Base-by-base conservation (phyloP, 805 yeast genomes). In the Metschnikowia matae region DNA sequence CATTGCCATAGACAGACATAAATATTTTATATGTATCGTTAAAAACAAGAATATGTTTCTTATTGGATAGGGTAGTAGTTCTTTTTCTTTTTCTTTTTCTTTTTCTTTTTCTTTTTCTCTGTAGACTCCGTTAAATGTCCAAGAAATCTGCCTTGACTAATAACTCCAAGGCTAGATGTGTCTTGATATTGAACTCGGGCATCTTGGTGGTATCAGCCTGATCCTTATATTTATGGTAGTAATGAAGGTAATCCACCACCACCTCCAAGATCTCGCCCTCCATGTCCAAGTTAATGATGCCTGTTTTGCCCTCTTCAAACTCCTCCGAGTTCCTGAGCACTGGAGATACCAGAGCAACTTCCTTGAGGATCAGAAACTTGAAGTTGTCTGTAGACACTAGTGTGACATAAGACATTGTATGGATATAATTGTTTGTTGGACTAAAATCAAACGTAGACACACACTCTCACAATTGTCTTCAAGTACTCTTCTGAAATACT, bases 111-210 rank as follows among this genome's bases (percentile, higher is more conserved):
- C 8, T 8, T 26, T 2, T 26, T 26, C 8, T 10, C 10, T 26
- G 29, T 26, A 26, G 29, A 10, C 5, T 35, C 38, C 20, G 20
- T 14, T 34, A 18, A 44, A 83, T 84, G 58, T 88, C 92, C 59
- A 89, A 69, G 64, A 81, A 92, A 64, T 94, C 99, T 1, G 98
- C 96, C 23, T 96, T 96, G 35, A 94, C 92, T 41, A 94, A 68
- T 57, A 92, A 70, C 63, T 94, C 98, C 54, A 92, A 71, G 0
- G 98, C 96, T 81, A 92, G 79, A 57, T 89, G 97, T 0, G 97
- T 91, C 1, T 98, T 97, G 2, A 94, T 82, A 35, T 87, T 86
- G 67, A 94, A 94, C 49, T 87, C 94, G 0, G 96, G 96, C 6
- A 87, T 80, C 45, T 80, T 84, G 3, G 79, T 81, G 6, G 63